Percentiles rank a stretch among this genome's conserved stretches.
phyloP scores from a whole-genome alignment of 208 protist genomes.

The Crithidia expoeki region DNA sequence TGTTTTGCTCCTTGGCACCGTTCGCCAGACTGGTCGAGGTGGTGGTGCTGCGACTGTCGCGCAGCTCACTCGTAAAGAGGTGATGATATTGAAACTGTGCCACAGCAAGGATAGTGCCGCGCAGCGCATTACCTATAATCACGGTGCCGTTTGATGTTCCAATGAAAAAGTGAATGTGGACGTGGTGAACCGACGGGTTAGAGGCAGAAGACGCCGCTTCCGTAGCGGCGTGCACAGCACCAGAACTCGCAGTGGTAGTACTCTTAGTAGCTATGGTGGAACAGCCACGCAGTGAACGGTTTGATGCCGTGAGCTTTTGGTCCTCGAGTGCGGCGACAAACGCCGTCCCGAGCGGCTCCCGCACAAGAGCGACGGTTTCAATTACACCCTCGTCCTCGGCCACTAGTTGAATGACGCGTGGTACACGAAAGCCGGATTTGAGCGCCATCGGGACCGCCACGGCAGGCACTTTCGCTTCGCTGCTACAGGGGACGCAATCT shows the following conservation, averaged over 20 bases:
- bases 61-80: slow-evolving; percentile 12
- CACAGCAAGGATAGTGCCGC: slow-evolving; percentile 71
- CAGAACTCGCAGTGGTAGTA: not conserved
- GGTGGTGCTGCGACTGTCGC: slow-evolving; percentile 16
- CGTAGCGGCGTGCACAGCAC: not conserved
- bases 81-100: slow-evolving; percentile 67
- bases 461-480: not conserved
- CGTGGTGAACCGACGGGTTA: slow-evolving; percentile 10
- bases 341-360: slow-evolving; percentile 30
- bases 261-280: not conserved
- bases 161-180: slow-evolving; percentile 85
- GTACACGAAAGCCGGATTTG: slow-evolving; percentile 44
- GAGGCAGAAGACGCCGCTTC: not conserved
- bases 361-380: slow-evolving; percentile 57
- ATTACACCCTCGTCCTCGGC: slow-evolving; percentile 73
- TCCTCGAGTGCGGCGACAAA: slow-evolving; percentile 1
- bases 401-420: slow-evolving; percentile 60
- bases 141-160: slow-evolving; percentile 83
- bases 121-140: slow-evolving; percentile 78
- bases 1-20: not conserved
- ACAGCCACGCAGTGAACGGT: slow-evolving; percentile 7
- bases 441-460: slow-evolving; percentile 25
- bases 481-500: not conserved
- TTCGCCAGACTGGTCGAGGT: not conserved
- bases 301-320: not conserved